A percentile compares a stretch with the other conserved stretches of the same genome.
These are phyloP conservation scores for Pyrus communis DNA, from an alignment of 306 rosid species.

Conservation along the genomic window DNA sequence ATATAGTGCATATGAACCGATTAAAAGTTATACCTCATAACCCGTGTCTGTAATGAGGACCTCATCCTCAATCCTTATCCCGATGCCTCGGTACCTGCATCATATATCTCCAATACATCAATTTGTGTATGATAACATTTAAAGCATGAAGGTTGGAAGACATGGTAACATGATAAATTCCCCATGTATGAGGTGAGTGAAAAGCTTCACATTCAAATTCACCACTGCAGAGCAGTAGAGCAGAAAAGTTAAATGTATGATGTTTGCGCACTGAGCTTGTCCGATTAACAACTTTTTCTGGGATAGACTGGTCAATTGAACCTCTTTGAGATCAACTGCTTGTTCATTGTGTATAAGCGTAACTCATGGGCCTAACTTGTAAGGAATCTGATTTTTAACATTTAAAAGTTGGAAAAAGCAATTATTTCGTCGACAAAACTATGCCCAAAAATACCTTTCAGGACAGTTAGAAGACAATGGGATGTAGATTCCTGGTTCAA, in stretches of 20 bases:
- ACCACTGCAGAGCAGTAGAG: neutral
- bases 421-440: neutral
- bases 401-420: slow-evolving; percentile 10
- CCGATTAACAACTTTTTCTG: neutral
- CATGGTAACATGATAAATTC: neutral
- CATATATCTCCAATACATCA: slow-evolving; percentile 7
- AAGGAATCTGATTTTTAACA: slow-evolving; percentile 1
- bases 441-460: slow-evolving; percentile 47
- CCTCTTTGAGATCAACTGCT: neutral
- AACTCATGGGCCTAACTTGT: neutral
- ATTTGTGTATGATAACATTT: slow-evolving; percentile 14
- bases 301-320: neutral
- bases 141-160: slow-evolving; percentile 4
- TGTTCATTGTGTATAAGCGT: neutral
- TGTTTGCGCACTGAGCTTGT: neutral
- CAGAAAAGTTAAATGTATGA: neutral
- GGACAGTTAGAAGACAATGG: slow-evolving; percentile 59
- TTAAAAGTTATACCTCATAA: slow-evolving; percentile 38
- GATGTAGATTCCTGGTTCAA: slow-evolving; percentile 88
- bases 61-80: slow-evolving; percentile 93
- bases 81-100: slow-evolving; percentile 68
- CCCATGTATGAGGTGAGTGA: neutral
- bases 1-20: neutral
- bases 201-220: neutral
- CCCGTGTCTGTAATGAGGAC: slow-evolving; percentile 75